Evolutionary conservation across 805 yeast species (phyloP).

Genomic region (Candida xiaguanensis): DNA sequence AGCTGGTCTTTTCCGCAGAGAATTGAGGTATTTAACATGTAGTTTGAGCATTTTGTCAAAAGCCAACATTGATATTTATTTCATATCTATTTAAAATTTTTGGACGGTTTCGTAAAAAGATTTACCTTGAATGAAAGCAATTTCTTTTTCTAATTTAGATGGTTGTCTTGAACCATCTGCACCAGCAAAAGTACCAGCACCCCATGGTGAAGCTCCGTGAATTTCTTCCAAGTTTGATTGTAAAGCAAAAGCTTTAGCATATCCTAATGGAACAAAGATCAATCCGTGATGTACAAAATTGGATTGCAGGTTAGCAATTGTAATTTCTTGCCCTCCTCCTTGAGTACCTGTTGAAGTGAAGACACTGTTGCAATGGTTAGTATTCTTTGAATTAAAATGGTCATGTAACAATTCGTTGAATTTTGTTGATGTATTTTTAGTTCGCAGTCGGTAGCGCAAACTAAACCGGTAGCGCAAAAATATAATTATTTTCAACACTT

Average conservation of each 20-base stretch:
- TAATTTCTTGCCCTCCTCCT: conserved; percentile 79
- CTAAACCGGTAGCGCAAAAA: too few relatives aligned
- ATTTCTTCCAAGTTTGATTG: conserved; percentile 57
- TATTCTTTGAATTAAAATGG: too few relatives aligned
- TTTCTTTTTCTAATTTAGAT: conserved; percentile 54
- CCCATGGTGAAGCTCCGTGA: conserved; percentile 86
- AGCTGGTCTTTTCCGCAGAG: too few relatives aligned
- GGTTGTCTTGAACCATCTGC: conserved; percentile 74
- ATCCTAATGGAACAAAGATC: conserved; percentile 75
- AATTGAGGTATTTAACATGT: too few relatives aligned
- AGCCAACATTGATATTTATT: too few relatives aligned
- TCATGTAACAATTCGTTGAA: too few relatives aligned
- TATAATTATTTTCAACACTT: too few relatives aligned
- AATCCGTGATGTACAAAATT: conserved; percentile 74
- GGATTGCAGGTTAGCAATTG: conserved; percentile 56
- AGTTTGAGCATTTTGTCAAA: not conserved
- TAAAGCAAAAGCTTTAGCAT: conserved; percentile 52
- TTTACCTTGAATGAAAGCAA: conserved; percentile 68
- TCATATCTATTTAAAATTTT: conserved; percentile 12
- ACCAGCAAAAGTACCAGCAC: conserved; percentile 78
- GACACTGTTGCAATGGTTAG: too few relatives aligned
- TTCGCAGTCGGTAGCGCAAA: too few relatives aligned
- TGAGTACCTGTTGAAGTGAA: conserved; percentile 69
- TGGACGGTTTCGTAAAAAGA: conserved; percentile 37
- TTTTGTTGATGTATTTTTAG: too few relatives aligned